Percentiles rank a stretch among this genome's conserved stretches.
Evolutionary conservation across 495 filamentous ascomycete species (phyloP).

Genomic region (Tuber melanosporum): DNA sequence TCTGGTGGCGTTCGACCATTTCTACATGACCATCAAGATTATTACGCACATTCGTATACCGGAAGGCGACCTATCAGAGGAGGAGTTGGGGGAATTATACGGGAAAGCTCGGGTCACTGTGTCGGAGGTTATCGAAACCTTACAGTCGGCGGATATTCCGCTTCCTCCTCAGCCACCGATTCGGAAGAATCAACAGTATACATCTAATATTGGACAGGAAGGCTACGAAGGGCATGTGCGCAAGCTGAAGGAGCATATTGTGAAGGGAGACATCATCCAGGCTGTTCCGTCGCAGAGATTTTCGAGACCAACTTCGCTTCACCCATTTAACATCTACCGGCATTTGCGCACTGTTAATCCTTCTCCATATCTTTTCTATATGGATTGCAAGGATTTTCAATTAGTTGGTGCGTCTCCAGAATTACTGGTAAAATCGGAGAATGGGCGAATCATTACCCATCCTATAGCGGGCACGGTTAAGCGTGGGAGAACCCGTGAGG

Average conservation of each 20-base stretch:
- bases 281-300: conserved; percentile 91
- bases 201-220: conserved; percentile 82
- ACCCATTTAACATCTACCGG: conserved; percentile 98
- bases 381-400: conserved; percentile 83
- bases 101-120: conserved; percentile 57
- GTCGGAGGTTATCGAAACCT: conserved; percentile 57
- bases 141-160: conserved; percentile 66
- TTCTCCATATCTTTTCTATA: conserved; percentile 93
- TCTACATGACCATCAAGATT: conserved; percentile 84
- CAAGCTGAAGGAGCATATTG: conserved; percentile 76
- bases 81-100: conserved; percentile 57
- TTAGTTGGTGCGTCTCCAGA: conserved; percentile 93
- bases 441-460: conserved; percentile 85
- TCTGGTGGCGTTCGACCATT: conserved; percentile 89
- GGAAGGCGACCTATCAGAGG: conserved; percentile 47
- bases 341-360: conserved; percentile 93
- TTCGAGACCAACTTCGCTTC: conserved; percentile 77
- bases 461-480: conserved; percentile 94
- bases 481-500: conserved; percentile 69
- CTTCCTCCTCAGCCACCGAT: conserved; percentile 71
- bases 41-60: conserved; percentile 74
- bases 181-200: conserved; percentile 64
- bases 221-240: conserved; percentile 86
- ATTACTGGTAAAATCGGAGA: conserved; percentile 82
- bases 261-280: conserved; percentile 90